Percentiles rank a stretch among this genome's conserved stretches.
phyloP scores from a whole-genome alignment of 192 early-diverging fungal genomes.

The Geranomyces variabilis region DNA sequence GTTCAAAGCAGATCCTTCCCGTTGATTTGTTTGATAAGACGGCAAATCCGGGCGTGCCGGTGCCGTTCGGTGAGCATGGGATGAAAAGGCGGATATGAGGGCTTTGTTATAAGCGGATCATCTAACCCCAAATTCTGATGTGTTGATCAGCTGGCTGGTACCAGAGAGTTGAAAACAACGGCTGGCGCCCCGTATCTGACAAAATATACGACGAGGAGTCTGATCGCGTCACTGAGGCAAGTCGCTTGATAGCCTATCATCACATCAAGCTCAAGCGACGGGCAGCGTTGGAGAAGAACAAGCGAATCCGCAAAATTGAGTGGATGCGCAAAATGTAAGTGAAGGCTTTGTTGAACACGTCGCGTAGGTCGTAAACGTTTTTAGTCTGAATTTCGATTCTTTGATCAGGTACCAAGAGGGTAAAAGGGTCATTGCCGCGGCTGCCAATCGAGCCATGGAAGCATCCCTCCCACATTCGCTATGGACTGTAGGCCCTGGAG shows the following conservation, averaged over 20 bases:
- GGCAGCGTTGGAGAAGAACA: conserved; percentile 44
- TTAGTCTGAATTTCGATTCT: background rate
- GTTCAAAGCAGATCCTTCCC: conserved; percentile 45
- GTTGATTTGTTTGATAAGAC: conserved; percentile 47
- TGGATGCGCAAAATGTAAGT: conserved; percentile 60
- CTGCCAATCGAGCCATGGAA: background rate
- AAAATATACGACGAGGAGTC: conserved; percentile 11
- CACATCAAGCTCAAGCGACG: conserved; percentile 48
- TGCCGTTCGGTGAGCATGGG: background rate
- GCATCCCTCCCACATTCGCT: background rate
- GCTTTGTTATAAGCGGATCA: background rate
- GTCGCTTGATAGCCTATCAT: conserved; percentile 39
- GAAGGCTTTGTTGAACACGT: background rate
- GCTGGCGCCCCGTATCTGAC: conserved; percentile 63
- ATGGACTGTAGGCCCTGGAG: background rate
- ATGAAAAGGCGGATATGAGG: too few species aligned
- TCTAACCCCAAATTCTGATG: background rate
- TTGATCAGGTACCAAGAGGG: conserved; percentile 16
- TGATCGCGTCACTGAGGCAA: background rate
- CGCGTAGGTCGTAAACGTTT: too few species aligned
- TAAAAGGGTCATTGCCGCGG: conserved; percentile 1
- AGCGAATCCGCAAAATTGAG: conserved; percentile 50
- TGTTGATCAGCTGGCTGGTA: conserved; percentile 55
- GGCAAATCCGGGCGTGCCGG: background rate
- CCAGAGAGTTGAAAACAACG: conserved; percentile 59